Evolutionary conservation across 208 protist genomes (phyloP).

Genomic region (Leishmania amazonensis): DNA sequence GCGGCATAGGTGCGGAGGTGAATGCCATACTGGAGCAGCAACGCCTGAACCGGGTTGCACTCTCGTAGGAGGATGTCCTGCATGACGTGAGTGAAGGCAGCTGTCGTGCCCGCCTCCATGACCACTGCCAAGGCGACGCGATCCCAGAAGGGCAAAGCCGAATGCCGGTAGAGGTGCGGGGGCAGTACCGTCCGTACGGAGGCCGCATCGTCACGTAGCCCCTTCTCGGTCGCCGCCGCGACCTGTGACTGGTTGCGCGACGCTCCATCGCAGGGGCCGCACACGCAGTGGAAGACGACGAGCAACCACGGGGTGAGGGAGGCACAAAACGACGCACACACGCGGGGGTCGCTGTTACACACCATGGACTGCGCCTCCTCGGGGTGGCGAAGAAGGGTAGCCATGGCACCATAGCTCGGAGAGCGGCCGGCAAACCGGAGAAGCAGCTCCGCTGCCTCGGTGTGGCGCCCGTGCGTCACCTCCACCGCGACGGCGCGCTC

Average conservation of each 20-base stretch:
- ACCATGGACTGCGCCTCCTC: slow-evolving; percentile 33
- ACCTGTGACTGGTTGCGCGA: not conserved
- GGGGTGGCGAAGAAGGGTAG: slow-evolving; percentile 42
- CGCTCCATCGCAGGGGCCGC: slow-evolving; percentile 11
- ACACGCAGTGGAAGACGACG: slow-evolving; percentile 56
- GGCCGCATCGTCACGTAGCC: not conserved
- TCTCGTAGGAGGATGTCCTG: slow-evolving; percentile 37
- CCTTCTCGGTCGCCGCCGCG: not conserved
- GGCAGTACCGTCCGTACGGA: slow-evolving; percentile 10
- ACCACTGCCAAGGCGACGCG: slow-evolving; percentile 72
- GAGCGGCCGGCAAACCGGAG: slow-evolving; percentile 39
- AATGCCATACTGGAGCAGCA: slow-evolving; percentile 71
- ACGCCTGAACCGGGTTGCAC: slow-evolving; percentile 55
- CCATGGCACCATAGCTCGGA: slow-evolving; percentile 47
- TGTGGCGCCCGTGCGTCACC: slow-evolving; percentile 53
- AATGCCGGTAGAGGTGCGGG: slow-evolving; percentile 25
- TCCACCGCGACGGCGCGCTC: slow-evolving; percentile 77
- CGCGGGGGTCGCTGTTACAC: slow-evolving; percentile 36
- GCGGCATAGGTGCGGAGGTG: slow-evolving; percentile 41
- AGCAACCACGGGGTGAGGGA: slow-evolving; percentile 78
- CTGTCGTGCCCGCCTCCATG: slow-evolving; percentile 44
- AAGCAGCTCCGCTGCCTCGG: slow-evolving; percentile 46
- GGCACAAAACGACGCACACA: slow-evolving; percentile 54
- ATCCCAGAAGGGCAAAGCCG: slow-evolving; percentile 67
- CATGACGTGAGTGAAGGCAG: slow-evolving; percentile 37